Evolutionary conservation across 371 early-diverging fungal genomes (phyloP), one percentile per base, ranked within the genome.

Genomic region (Dichotomocladium elegans): DNA sequence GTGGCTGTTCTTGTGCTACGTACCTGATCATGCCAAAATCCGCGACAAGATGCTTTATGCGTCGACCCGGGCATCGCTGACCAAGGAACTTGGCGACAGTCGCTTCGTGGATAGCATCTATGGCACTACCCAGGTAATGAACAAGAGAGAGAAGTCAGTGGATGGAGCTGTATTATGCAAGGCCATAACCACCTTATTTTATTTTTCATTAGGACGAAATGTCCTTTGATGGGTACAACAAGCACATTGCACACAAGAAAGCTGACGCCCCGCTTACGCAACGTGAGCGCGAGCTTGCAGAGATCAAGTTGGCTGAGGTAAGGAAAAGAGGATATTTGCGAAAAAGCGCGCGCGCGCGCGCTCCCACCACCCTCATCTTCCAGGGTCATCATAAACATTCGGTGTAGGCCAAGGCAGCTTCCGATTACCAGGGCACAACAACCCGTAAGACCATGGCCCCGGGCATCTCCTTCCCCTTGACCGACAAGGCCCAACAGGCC

Each of bases 1-100:
- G 26, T 94, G 92, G 92, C 61, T 92, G 27, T 77, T 92, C 28
- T 60, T 90, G 40, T 68, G 82, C 41, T 91, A 85, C 60, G 88
- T 92, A 3, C 93, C 94, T 14, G 93, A 92, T 55, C 41, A 76
- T 46, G 88, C 91, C 41, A 74, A 80, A 51, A 84, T 92, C 25
- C 80, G 94, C 15, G 88, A 91, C 47, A 94, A 94, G 69, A 94
- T 93, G 93, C 65, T 94, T 37, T 91, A 92, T 61, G 93, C 94
- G 11, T 81, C 92, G 4, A 83, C 90, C 4, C 79, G 86, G 40
- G 88, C 90, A 12, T 83, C 88, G 3, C 64, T 92, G 57, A 77
- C 82, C 10, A 90, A 83, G 63, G 82, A 84, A 11, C 72, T 93
- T 17, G 94, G 94, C 12, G 90, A 90, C 37, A 74, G 83, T 35